Conservation (phyloP, 257 asterid species). For the Salvia hispanica region DNA sequence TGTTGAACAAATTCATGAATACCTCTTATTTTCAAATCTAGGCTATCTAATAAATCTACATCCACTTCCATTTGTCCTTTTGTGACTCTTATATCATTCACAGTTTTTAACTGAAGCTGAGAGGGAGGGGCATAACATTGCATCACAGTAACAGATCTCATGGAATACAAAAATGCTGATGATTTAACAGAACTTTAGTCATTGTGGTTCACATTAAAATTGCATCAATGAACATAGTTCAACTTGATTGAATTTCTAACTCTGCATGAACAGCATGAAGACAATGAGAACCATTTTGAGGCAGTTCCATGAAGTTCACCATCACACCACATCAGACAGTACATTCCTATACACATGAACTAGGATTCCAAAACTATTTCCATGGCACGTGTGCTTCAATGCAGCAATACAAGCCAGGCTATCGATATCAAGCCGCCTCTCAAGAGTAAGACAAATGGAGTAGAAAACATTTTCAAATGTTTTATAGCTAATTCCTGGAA, state of each 20-base stretch:
- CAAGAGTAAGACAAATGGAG: not conserved
- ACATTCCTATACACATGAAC: not conserved
- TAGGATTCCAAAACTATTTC: constrained; percentile 4
- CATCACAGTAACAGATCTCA: not conserved
- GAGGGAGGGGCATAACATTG: not conserved
- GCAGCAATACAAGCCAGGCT: constrained; percentile 8
- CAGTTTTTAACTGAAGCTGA: constrained; percentile 12
- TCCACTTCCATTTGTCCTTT: constrained; percentile 3
- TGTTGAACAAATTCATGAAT: constrained; percentile 17
- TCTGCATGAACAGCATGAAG: constrained; percentile 3
- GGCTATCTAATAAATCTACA: constrained; percentile 5
- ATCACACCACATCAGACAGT: constrained; percentile 1
- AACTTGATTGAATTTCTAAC: constrained; percentile 11
- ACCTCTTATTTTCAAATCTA: constrained; percentile 6
- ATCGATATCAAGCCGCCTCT: constrained; percentile 5
- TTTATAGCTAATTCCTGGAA: constrained; percentile 9
- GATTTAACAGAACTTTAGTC: not conserved
- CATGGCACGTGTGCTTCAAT: not conserved
- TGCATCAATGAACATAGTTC: constrained; percentile 7
- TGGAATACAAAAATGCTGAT: not conserved
- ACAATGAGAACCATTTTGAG: not conserved
- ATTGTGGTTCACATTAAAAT: not conserved
- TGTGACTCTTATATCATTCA: not conserved
- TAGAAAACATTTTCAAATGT: constrained; percentile 8
- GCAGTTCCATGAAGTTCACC: constrained; percentile 10